A percentile compares a stretch with the other conserved stretches of the same genome.
Evolutionary conservation across 805 yeast genomes (phyloP).

Genomic region (Saccharomyces paradoxus): DNA sequence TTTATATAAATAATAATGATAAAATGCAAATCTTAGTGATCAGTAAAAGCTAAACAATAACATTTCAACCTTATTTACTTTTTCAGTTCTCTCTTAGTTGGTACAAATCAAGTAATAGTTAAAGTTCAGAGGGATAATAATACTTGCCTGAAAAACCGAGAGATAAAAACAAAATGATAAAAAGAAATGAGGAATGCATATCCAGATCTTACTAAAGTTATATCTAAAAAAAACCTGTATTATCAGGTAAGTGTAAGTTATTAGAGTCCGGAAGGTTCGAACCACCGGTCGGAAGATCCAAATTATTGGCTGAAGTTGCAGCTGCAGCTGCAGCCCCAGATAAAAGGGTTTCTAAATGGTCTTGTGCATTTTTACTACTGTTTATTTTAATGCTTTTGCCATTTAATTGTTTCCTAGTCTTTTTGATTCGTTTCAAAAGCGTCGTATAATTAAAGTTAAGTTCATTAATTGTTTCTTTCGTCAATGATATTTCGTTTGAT

Average conservation of each 20-base stretch:
- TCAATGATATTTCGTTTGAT: conserved; percentile 22
- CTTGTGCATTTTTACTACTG: conserved; percentile 3
- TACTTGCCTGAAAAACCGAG: background rate
- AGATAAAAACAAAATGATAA: background rate
- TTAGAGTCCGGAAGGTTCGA: background rate
- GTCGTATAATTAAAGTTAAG: conserved; percentile 19
- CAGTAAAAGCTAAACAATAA: background rate
- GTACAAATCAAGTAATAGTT: background rate
- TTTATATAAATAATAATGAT: background rate
- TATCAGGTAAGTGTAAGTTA: background rate
- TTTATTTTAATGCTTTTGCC: conserved; percentile 1
- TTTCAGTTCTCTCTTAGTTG: background rate
- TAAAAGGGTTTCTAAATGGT: conserved; percentile 3
- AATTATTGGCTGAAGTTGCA: background rate
- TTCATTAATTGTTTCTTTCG: conserved; percentile 23
- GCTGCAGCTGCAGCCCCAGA: conserved; percentile 1
- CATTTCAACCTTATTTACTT: background rate
- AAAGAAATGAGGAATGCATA: background rate
- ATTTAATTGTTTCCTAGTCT: conserved; percentile 11
- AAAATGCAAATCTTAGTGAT: background rate
- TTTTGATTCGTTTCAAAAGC: conserved; percentile 20
- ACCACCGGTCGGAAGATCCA: background rate
- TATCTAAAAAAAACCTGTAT: background rate
- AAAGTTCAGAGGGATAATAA: background rate
- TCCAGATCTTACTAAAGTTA: background rate